A percentile compares a stretch with the other conserved stretches of the same genome.
Conservation (phyloP, 345 rosid species). For the Citrus mangshanensis region DNA sequence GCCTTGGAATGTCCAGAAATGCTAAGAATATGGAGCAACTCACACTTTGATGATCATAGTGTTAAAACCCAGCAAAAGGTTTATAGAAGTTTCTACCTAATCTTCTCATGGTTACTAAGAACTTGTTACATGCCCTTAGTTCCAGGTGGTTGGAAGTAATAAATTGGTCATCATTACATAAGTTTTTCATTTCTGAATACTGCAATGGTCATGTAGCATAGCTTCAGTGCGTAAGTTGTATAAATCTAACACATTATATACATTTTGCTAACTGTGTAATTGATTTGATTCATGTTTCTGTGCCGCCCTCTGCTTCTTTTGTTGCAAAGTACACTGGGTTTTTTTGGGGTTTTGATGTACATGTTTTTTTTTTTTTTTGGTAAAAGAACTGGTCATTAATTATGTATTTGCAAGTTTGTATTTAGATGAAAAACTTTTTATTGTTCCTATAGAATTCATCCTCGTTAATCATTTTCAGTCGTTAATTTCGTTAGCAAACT, state of each 20-base stretch:
- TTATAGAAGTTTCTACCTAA: conserved; percentile 9
- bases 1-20: conserved; percentile 40
- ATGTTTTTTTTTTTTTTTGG: background rate
- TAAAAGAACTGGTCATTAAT: background rate
- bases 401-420: background rate
- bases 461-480: background rate
- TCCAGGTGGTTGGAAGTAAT: background rate
- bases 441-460: too few species aligned
- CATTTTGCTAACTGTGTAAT: background rate
- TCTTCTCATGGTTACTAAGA: conserved; percentile 2
- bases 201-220: background rate
- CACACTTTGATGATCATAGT: conserved; percentile 48
- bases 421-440: background rate
- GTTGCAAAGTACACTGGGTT: background rate
- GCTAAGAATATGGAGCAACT: conserved; percentile 59
- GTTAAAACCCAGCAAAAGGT: conserved; percentile 9
- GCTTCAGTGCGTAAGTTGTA: background rate
- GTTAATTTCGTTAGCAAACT: background rate
- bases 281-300: background rate
- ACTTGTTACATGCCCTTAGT: background rate
- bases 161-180: background rate
- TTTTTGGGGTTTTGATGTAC: background rate
- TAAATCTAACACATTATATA: background rate
- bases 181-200: background rate
- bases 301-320: background rate